Evolutionary conservation across 2,329 filamentous ascomycete species (phyloP).

Genomic region (Diplodia corticola): DNA sequence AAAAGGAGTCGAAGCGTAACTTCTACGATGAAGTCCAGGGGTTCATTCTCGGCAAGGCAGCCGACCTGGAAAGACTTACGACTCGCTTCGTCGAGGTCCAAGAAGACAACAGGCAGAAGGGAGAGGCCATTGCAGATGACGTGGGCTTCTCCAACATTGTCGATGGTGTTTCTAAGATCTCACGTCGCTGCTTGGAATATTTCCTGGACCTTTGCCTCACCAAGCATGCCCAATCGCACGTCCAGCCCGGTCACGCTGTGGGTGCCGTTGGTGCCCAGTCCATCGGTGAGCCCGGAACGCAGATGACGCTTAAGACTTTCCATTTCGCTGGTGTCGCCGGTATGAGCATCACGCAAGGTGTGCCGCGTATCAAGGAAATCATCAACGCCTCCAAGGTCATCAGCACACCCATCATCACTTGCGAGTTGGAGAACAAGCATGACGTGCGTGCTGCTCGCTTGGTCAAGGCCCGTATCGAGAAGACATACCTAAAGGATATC

Average conservation of each 20-base stretch:
- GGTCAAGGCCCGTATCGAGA: slow-evolving; percentile 91
- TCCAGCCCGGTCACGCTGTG: slow-evolving; percentile 93
- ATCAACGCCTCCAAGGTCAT: slow-evolving; percentile 97
- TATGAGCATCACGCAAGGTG: slow-evolving; percentile 99
- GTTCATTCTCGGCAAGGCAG: slow-evolving; percentile 66
- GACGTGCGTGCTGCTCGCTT: slow-evolving; percentile 80
- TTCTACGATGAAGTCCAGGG: slow-evolving; percentile 78
- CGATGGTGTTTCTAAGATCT: slow-evolving; percentile 82
- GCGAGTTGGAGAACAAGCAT: slow-evolving; percentile 74
- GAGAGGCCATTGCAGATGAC: slow-evolving; percentile 2
- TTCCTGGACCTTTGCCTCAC: slow-evolving; percentile 82
- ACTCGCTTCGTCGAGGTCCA: slow-evolving; percentile 45
- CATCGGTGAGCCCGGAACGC: slow-evolving; percentile 95
- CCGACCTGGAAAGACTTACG: slow-evolving; percentile 40
- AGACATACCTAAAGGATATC: slow-evolving; percentile 83
- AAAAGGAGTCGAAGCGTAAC: slow-evolving; percentile 72
- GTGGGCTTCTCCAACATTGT: slow-evolving; percentile 21
- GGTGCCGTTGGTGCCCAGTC: slow-evolving; percentile 96
- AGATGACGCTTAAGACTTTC: slow-evolving; percentile 99
- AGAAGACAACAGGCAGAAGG: slow-evolving; percentile 32
- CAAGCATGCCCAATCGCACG: slow-evolving; percentile 88
- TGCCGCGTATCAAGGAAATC: slow-evolving; percentile 99
- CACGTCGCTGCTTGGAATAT: slow-evolving; percentile 66
- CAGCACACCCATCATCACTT: slow-evolving; percentile 90
- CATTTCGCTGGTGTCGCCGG: slow-evolving; percentile 99